phyloP scores from a whole-genome alignment of 768 basidiomycete species.

The Termitomyces sp. region DNA sequence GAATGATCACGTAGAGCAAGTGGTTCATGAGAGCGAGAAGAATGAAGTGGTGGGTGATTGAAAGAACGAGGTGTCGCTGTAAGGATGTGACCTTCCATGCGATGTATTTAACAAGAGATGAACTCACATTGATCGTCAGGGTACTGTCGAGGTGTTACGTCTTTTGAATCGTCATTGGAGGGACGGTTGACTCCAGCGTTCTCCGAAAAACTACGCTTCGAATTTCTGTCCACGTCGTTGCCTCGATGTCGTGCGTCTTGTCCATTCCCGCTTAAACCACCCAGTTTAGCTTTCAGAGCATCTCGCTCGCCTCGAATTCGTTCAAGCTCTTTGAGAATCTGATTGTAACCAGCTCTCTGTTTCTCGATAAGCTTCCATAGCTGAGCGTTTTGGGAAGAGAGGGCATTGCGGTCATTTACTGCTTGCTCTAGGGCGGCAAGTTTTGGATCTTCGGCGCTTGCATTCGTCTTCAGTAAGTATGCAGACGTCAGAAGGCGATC shows the following conservation, averaged over 20 bases:
- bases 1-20: constrained; percentile 21
- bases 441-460: constrained; percentile 46
- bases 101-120: constrained; percentile 3
- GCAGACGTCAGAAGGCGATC: constrained; percentile 17
- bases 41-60: constrained; percentile 25
- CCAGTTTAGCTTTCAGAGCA: constrained; percentile 47
- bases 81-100: constrained; percentile 8
- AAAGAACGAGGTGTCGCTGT: constrained; percentile 25
- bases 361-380: constrained; percentile 96
- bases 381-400: constrained; percentile 81
- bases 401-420: constrained; percentile 73
- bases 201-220: constrained; percentile 25
- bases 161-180: constrained; percentile 7
- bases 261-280: constrained; percentile 19
- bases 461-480: constrained; percentile 49
- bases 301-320: constrained; percentile 81
- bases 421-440: constrained; percentile 71
- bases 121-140: constrained; percentile 35
- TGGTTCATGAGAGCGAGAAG: constrained; percentile 38
- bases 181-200: constrained; percentile 10
- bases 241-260: constrained; percentile 25
- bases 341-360: constrained; percentile 75
- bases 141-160: constrained; percentile 23
- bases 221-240: constrained; percentile 12
- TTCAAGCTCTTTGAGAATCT: constrained; percentile 81